Conservation (phyloP, 2,329 filamentous ascomycete genomes). For the Paecilomyces sp. region DNA sequence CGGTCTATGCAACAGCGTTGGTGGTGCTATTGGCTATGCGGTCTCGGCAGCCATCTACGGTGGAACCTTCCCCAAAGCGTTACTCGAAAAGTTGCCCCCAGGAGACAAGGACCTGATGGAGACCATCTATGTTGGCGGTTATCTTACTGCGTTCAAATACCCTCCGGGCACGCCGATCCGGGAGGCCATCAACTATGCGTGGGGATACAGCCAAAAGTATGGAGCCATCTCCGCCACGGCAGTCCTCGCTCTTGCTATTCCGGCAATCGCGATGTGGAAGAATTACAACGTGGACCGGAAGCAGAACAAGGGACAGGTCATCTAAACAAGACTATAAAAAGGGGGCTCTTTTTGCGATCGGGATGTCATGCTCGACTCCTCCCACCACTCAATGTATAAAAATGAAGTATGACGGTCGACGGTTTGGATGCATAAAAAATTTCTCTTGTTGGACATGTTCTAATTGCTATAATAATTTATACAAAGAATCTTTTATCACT, state of each 20-base stretch:
- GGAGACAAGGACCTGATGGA: constrained; percentile 12
- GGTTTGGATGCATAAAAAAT: not conserved
- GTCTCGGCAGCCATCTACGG: constrained; percentile 47
- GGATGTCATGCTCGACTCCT: not conserved
- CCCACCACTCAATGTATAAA: not conserved
- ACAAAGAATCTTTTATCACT: not conserved
- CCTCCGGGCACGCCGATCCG: constrained; percentile 20
- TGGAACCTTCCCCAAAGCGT: constrained; percentile 44
- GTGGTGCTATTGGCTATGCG: constrained; percentile 26
- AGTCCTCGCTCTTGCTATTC: constrained; percentile 25
- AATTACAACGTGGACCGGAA: constrained; percentile 32
- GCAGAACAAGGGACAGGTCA: constrained; percentile 30
- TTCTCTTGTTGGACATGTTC: not conserved
- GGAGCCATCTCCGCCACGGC: constrained; percentile 27
- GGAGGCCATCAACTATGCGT: constrained; percentile 30
- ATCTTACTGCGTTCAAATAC: constrained; percentile 20
- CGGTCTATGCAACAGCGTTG: constrained; percentile 26
- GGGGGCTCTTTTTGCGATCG: not conserved
- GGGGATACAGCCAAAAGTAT: constrained; percentile 30
- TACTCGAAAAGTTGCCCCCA: constrained; percentile 40
- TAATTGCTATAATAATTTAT: not conserved
- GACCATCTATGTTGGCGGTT: constrained; percentile 20
- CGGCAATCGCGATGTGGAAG: constrained; percentile 30
- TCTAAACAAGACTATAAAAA: constrained; percentile 7
- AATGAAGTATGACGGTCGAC: not conserved